Evolutionary conservation across 345 rosid species (phyloP).

Genomic region (Noccaea caerulescens): DNA sequence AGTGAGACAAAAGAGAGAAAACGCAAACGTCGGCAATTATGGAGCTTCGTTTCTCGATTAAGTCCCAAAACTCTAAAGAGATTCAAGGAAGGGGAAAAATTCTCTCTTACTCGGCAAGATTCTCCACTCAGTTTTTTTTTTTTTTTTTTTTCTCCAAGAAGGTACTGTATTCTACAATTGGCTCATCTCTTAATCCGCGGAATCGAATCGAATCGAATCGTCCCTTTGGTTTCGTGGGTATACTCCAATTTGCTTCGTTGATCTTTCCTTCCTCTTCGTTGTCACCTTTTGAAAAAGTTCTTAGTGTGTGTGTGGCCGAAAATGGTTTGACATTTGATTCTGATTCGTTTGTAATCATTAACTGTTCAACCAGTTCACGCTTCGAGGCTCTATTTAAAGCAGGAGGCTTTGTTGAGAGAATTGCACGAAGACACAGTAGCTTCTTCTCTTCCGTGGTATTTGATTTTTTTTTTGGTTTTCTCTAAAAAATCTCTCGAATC

Average conservation of each 20-base stretch:
- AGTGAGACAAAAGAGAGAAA: constrained; percentile 4
- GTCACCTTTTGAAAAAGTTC: constrained; percentile 12
- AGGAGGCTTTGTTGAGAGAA: not conserved
- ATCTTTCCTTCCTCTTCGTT: constrained; percentile 6
- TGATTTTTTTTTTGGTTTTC: constrained; percentile 8
- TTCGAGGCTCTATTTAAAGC: constrained; percentile 9
- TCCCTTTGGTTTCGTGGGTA: constrained; percentile 8
- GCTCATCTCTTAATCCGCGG: constrained; percentile 17
- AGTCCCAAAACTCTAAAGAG: too few species aligned
- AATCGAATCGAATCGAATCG: constrained; percentile 46
- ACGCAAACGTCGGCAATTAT: constrained; percentile 9
- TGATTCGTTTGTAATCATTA: constrained; percentile 33
- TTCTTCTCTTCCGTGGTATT: constrained; percentile 19
- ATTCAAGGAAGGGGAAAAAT: not conserved
- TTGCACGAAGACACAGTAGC: not conserved
- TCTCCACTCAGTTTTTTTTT: constrained; percentile 4
- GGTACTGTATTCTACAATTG: constrained; percentile 40
- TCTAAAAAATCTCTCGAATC: not conserved
- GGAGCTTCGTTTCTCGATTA: constrained; percentile 2
- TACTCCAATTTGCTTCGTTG: constrained; percentile 13
- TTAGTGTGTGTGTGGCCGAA: constrained; percentile 4
- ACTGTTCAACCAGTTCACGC: constrained; percentile 17
- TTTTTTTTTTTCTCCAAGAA: not conserved
- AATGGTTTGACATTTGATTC: constrained; percentile 37
- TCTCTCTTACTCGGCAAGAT: not conserved